A percentile compares a stretch with the other conserved stretches of the same genome.
phyloP scores from a whole-genome alignment of 1,284 basidiomycete species.

The Anthracocystis setariae region DNA sequence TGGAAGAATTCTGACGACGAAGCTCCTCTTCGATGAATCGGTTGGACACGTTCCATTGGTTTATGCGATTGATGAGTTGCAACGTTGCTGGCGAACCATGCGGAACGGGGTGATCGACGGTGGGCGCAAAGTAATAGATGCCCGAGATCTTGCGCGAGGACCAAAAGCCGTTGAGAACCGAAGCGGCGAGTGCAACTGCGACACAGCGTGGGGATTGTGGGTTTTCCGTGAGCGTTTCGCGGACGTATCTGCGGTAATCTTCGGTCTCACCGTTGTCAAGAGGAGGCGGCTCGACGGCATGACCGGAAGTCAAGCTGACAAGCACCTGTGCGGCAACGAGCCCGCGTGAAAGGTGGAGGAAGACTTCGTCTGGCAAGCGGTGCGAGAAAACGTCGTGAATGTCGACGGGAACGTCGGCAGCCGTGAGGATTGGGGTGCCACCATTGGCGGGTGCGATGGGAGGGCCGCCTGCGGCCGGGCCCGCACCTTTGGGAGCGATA shows the following conservation, averaged over 20 bases:
- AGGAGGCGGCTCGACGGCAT: conserved; percentile 85
- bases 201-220: conserved; percentile 88
- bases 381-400: conserved; percentile 95
- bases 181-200: conserved; percentile 71
- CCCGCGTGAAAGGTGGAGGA: conserved; percentile 93
- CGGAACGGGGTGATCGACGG: conserved; percentile 51
- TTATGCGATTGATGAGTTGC: conserved; percentile 85
- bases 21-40: conserved; percentile 90
- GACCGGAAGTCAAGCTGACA: conserved; percentile 86
- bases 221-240: conserved; percentile 92
- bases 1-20: conserved; percentile 92
- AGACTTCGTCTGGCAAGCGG: conserved; percentile 93
- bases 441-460: conserved; percentile 71
- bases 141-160: conserved; percentile 57
- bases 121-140: conserved; percentile 61
- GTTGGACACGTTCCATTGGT: conserved; percentile 91
- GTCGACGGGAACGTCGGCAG: conserved; percentile 87
- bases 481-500: conserved; percentile 32
- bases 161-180: conserved; percentile 64
- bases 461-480: conserved; percentile 71
- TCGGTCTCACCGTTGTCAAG: conserved; percentile 93
- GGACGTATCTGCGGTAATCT: conserved; percentile 93
- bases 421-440: conserved; percentile 75
- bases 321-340: conserved; percentile 86
- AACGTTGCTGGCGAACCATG: conserved; percentile 77